phyloP scores from a whole-genome alignment of 169 alveolate species.

The Perkinsus chesapeaki region DNA sequence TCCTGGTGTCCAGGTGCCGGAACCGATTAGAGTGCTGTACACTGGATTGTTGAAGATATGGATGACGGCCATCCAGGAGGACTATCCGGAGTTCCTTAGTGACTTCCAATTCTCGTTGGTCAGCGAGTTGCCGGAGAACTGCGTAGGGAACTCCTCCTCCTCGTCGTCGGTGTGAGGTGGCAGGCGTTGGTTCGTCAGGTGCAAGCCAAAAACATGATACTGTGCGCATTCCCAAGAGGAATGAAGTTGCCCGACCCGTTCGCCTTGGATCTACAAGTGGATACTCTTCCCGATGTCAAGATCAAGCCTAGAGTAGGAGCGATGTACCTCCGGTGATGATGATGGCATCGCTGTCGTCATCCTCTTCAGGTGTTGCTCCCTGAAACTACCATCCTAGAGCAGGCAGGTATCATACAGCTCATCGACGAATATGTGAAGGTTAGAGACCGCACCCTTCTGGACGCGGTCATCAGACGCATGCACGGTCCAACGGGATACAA shows the following conservation, averaged over 20 bases:
- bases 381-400: not conserved
- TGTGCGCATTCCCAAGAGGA: slow-evolving; percentile 88
- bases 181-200: not conserved
- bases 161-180: not conserved
- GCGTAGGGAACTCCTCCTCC: slow-evolving; percentile 50
- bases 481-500: not conserved
- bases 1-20: not conserved
- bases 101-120: slow-evolving; percentile 79
- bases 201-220: slow-evolving; percentile 62
- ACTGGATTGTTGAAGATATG: not conserved
- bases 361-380: not conserved
- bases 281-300: slow-evolving; percentile 74
- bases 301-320: slow-evolving; percentile 47
- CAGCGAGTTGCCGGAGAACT: slow-evolving; percentile 79
- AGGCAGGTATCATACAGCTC: not conserved
- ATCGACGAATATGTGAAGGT: not conserved
- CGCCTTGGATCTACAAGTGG: slow-evolving; percentile 71
- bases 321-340: slow-evolving; percentile 41
- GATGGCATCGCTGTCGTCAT: not conserved
- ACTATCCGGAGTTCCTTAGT: slow-evolving; percentile 89
- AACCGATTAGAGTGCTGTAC: not conserved
- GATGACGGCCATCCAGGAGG: slow-evolving; percentile 40
- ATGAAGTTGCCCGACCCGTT: slow-evolving; percentile 87
- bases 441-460: not conserved
- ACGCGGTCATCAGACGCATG: not conserved